Base-by-base conservation (phyloP, 768 basidiomycete species). In the Podaxis mareebaensis region DNA sequence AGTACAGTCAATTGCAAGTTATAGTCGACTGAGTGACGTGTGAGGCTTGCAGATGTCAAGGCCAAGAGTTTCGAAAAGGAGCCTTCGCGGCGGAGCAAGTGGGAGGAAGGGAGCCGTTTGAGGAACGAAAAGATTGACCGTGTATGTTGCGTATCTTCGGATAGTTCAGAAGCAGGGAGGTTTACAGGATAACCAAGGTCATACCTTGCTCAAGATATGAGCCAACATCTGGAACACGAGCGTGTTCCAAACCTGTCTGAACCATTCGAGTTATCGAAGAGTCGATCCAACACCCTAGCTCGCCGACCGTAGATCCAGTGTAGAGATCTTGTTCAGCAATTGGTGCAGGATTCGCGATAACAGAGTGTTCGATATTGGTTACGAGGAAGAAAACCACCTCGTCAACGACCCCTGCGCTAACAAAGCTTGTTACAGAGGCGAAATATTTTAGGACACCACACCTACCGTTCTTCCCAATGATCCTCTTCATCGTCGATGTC, bases 281-380 rank as follows among this genome's bases (percentile, higher is more conserved):
- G 68, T 98, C 93, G 20, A 97, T 81, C 83, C 91, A 92, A 69
- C 91, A 96, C 0, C 96, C 96, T 17, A 95, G 71, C 68, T 92
- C 86, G 4, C 91, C 92, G 20, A 82, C 73, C 0, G 82, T 80
- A 1, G 82, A 82, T 15, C 86, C 84, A 24, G 83, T 77, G 66
- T 85, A 83, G 5, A 83, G 71, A 65, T 88, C 86, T 22, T 75
- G 74, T 39, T 54, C 40, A 4, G 61, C 54, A 46, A 72, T 64
- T 20, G 66, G 63, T 65, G 70, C 63, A 60, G 71, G 48, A 66
- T 72, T 73, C 38, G 80, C 68, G 5, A 86, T 72, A 0, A 86
- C 75, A 57, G 87, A 85, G 69, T 87, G 85, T 36, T 92, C 90
- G 38, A 97, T 75, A 60, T 90, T 85, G 13, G 92, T 91, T 54